Conservation (phyloP, 768 basidiomycete genomes). For the Pleurotus cornucopiae region DNA sequence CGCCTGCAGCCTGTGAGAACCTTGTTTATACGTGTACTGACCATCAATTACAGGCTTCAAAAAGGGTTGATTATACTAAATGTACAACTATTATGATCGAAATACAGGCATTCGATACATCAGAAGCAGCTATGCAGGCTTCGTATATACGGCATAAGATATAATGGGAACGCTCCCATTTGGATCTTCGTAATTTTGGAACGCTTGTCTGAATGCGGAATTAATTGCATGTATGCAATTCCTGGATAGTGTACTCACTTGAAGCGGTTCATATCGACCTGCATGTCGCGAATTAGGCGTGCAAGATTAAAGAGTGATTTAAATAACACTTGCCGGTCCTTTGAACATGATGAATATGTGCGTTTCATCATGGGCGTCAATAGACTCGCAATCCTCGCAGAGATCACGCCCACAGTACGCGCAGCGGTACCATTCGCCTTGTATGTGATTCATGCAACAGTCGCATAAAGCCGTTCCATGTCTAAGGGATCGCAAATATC, state of each 20-base stretch:
- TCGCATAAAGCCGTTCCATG: constrained; percentile 80
- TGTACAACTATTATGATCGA: not conserved
- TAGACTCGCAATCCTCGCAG: constrained; percentile 77
- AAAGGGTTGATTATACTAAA: constrained; percentile 39
- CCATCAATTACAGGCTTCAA: constrained; percentile 53
- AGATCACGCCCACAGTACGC: constrained; percentile 84
- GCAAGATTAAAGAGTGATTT: not conserved
- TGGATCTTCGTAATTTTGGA: constrained; percentile 57
- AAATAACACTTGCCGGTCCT: constrained; percentile 48
- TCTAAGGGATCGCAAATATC: constrained; percentile 54
- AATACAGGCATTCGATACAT: not conserved
- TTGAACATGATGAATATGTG: constrained; percentile 91
- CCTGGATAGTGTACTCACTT: constrained; percentile 38
- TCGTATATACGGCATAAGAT: constrained; percentile 56
- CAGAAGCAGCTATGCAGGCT: constrained; percentile 1
- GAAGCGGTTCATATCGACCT: constrained; percentile 75
- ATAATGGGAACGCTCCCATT: constrained; percentile 54
- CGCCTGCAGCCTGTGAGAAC: constrained; percentile 14
- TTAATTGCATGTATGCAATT: constrained; percentile 10
- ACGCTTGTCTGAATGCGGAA: constrained; percentile 29
- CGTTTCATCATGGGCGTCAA: constrained; percentile 77
- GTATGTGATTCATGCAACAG: constrained; percentile 75
- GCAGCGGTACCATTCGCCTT: constrained; percentile 90
- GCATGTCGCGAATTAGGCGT: constrained; percentile 9
- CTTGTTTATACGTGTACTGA: not conserved